These are phyloP conservation scores for Fusarium sp. DNA, from an alignment of 2,329 filamentous ascomycete species.

Conservation along the genomic window DNA sequence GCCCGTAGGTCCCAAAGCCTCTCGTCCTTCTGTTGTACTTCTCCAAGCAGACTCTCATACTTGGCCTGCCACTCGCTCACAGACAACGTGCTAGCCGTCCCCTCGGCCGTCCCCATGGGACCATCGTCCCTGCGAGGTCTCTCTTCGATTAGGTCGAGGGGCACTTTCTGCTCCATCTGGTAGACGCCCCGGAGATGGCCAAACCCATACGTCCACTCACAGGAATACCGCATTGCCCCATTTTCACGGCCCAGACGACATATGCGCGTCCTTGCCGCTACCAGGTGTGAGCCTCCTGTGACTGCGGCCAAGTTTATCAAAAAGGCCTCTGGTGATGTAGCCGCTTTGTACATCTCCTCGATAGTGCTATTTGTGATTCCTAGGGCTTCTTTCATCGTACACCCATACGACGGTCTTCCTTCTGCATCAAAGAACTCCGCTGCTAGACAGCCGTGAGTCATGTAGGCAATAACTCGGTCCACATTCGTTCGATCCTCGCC, in stretches of 20 bases:
- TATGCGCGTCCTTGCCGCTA: constrained; percentile 52
- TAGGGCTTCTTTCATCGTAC: constrained; percentile 60
- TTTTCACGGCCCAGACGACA: constrained; percentile 55
- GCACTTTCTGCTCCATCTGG: constrained; percentile 59
- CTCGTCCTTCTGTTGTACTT: constrained; percentile 66
- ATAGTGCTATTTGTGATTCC: constrained; percentile 63
- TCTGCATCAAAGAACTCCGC: constrained; percentile 61
- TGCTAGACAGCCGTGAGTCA: constrained; percentile 59
- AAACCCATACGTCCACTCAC: constrained; percentile 64
- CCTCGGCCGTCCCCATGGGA: constrained; percentile 29
- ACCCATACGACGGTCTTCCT: constrained; percentile 53
- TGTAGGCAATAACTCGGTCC: constrained; percentile 63
- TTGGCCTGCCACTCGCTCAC: constrained; percentile 59
- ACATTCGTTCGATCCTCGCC: constrained; percentile 61
- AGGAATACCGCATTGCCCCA: constrained; percentile 57
- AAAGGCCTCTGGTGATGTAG: constrained; percentile 62
- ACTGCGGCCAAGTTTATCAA: constrained; percentile 66
- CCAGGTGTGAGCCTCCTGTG: constrained; percentile 61
- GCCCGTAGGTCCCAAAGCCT: constrained; percentile 56
- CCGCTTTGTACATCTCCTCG: constrained; percentile 59
- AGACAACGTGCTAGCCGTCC: constrained; percentile 33
- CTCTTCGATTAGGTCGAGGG: constrained; percentile 53
- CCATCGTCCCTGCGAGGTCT: constrained; percentile 37
- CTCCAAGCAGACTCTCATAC: constrained; percentile 65
- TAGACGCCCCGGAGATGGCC: constrained; percentile 62